Percentiles rank a stretch among this genome's conserved stretches.
Conservation (phyloP, 139 green algal genomes). For the Pycnococcus provasolii region DNA sequence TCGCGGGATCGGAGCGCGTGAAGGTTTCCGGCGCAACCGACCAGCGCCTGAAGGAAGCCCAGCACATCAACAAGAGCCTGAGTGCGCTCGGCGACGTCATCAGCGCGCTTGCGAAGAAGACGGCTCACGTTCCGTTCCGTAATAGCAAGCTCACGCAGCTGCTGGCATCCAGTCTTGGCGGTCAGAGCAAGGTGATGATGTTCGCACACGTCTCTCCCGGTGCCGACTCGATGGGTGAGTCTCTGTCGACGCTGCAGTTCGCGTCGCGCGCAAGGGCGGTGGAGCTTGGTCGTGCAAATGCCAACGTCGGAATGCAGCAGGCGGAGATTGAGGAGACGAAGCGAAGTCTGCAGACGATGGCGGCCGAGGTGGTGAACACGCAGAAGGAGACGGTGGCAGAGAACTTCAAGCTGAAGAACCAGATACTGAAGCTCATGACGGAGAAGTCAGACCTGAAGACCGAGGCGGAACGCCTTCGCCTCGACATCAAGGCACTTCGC, state of each 20-base stretch:
- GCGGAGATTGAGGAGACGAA: no score
- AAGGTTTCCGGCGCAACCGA: slow-evolving; percentile 37
- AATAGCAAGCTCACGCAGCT: slow-evolving; percentile 89
- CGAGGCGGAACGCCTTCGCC: no score
- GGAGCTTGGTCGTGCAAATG: slow-evolving; percentile 57
- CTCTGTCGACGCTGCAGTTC: slow-evolving; percentile 75
- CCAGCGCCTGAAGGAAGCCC: slow-evolving; percentile 53
- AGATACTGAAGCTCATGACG: no score
- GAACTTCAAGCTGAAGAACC: no score
- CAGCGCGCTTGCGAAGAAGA: slow-evolving; percentile 32
- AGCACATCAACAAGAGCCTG: slow-evolving; percentile 76
- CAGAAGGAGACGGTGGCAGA: no score
- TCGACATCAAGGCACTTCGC: no score
- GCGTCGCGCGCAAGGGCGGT: slow-evolving; percentile 69
- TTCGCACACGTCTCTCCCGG: slow-evolving; percentile 18
- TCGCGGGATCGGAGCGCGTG: slow-evolving; percentile 56
- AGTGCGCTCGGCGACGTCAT: slow-evolving; percentile 60
- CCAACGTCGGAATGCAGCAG: slow-evolving; percentile 3
- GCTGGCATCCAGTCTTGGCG: slow-evolving; percentile 37
- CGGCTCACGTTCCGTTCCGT: slow-evolving; percentile 75
- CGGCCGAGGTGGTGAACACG: no score
- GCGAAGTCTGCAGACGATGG: no score
- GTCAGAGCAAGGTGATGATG: slow-evolving; percentile 26
- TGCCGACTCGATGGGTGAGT: slow-evolving; percentile 3
- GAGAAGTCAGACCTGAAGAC: no score